Evolutionary conservation across 2,329 filamentous ascomycete species (phyloP), one percentile per base, ranked within the genome.

Genomic region (Didymella arachidicola): DNA sequence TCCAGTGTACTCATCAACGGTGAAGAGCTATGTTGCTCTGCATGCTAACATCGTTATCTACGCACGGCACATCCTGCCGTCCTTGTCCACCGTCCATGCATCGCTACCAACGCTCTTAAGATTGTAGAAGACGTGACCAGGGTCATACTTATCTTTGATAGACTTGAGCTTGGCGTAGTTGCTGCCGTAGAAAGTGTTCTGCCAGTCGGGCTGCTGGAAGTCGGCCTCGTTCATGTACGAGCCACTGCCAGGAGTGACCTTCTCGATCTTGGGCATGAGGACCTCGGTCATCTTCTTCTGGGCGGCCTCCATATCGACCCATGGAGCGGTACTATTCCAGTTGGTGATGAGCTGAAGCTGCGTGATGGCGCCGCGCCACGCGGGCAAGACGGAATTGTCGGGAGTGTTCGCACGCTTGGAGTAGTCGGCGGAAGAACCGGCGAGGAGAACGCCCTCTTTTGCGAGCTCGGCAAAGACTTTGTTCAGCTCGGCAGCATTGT

Each of bases 101-200:
- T 68, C 65, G 19, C 62, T 67, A 16, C 66, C 66, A 34, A 68
- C 66, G 19, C 57, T 63, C 54, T 62, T 59, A 7, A 57, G 47
- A 26, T 57, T 62, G 52, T 68, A 70, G 52, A 72, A 71, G 22
- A 72, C 25, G 34, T 61, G 60, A 0, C 53, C 46, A 7, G 64
- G 64, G 34, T 69, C 66, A 45, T 59, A 65, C 53, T 62, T 67
- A 41, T 60, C 56, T 64, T 69, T 69, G 47, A 69, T 71, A n/a
- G 53, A 51, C n/a, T 59, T 55, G 5, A 74, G 63, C 49, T 67
- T 67, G 12, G 49, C 57, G 97, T 82, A 7, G 88, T 88, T 0
- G 92, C 91, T 80, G 18, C 67, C 65, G 16, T 65, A 75, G 39
- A 72, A 74, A 12, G 58, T 60, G 14, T 42, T 32, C 50, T 71